These are phyloP conservation scores for Santalum album DNA, from an alignment of 164 flowering plant species.

Conservation along the genomic window DNA sequence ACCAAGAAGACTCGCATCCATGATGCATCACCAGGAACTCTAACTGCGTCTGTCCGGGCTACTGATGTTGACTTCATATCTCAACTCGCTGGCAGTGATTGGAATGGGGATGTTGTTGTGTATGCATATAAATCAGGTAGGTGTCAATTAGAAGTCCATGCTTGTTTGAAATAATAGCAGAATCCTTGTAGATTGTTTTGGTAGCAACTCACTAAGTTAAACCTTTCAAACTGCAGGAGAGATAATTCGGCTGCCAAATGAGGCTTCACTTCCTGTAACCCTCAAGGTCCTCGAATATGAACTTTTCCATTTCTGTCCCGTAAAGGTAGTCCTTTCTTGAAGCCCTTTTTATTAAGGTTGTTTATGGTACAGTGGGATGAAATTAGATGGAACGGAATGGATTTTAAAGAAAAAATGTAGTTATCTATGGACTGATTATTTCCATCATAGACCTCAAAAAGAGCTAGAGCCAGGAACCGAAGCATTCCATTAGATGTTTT, in stretches of 20 bases:
- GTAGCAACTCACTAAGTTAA: background rate
- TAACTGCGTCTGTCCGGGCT: constrained; percentile 54
- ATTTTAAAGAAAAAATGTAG: too few species aligned
- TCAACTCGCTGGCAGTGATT: constrained; percentile 56
- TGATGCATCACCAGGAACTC: constrained; percentile 72
- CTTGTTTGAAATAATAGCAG: background rate
- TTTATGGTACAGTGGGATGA: too few species aligned
- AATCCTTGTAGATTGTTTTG: background rate
- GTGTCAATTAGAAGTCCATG: background rate
- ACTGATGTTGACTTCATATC: constrained; percentile 54
- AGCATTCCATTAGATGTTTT: too few species aligned
- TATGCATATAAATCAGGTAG: constrained; percentile 61
- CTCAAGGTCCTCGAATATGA: constrained; percentile 80
- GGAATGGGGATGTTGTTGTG: constrained; percentile 63
- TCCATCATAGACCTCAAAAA: background rate
- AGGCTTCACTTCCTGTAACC: constrained; percentile 70
- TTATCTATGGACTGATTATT: too few species aligned
- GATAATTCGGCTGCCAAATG: constrained; percentile 60
- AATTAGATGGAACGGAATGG: too few species aligned
- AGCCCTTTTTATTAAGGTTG: too few species aligned
- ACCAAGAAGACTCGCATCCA: constrained; percentile 81
- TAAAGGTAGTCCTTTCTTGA: constrained; percentile 37
- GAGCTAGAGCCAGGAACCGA: too few species aligned
- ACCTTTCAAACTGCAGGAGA: constrained; percentile 42
- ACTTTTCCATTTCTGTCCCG: constrained; percentile 76